These are phyloP conservation scores for Pythium coloratum DNA, from an alignment of 352 stramenopile species.

Conservation along the genomic window DNA sequence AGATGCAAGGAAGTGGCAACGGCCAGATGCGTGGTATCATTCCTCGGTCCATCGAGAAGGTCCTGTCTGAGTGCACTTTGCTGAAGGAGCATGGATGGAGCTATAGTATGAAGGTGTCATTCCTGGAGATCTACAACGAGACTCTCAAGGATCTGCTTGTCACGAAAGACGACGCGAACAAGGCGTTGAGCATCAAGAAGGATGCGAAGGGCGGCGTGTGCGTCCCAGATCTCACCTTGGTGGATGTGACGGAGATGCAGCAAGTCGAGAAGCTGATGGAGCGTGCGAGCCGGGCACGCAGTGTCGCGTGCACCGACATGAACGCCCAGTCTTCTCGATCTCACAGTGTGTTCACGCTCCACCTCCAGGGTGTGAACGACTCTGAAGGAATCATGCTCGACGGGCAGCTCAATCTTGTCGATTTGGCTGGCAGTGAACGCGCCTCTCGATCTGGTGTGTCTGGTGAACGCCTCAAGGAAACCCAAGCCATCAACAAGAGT, in stretches of 20 bases:
- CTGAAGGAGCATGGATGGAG: conserved; percentile 88
- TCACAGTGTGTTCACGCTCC: conserved; percentile 81
- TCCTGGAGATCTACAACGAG: conserved; percentile 99
- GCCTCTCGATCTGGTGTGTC: conserved; percentile 85
- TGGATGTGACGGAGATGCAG: conserved; percentile 49
- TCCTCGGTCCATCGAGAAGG: conserved; percentile 96
- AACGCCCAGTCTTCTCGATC: conserved; percentile 80
- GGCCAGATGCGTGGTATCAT: conserved; percentile 97
- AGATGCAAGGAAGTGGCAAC: conserved; percentile 97
- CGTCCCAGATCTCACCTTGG: conserved; percentile 61
- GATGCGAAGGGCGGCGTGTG: conserved; percentile 61
- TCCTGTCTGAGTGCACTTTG: conserved; percentile 68
- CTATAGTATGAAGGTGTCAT: conserved; percentile 96
- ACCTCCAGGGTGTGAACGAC: conserved; percentile 85
- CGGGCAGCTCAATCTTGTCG: conserved; percentile 76
- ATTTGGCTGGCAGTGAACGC: conserved; percentile 82
- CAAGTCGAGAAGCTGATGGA: conserved; percentile 84
- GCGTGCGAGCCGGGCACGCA: conserved; percentile 57
- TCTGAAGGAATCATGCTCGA: conserved; percentile 59
- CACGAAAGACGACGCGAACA: conserved; percentile 46
- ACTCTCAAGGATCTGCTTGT: conserved; percentile 96
- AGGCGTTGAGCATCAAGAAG: conserved; percentile 74
- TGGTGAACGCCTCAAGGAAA: conserved; percentile 94
- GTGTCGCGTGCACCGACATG: conserved; percentile 94
- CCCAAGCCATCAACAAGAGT: conserved; percentile 99